Base-by-base conservation (phyloP, 768 basidiomycete genomes). In the Paxillus rubicundulus region DNA sequence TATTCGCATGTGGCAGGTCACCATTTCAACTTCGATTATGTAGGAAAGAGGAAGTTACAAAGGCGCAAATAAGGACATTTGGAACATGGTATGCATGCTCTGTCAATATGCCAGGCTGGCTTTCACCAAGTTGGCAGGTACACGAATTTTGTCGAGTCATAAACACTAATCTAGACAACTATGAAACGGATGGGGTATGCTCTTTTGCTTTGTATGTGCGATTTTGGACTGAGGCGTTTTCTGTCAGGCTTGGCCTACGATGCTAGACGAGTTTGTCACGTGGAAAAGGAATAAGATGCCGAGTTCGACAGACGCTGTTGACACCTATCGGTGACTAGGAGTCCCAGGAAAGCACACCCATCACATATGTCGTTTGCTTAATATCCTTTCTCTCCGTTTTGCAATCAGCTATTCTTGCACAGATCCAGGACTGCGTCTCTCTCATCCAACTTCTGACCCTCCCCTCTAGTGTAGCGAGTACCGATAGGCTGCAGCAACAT, bases 1-100 rank as follows among this genome's bases (percentile, higher is more conserved):
- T 13, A 2, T 30, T 3, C 20, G 18, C 34, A 14, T 27, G 42
- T 37, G 39, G 49, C 38, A 30, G 33, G 5, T 27, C 36, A 28
- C 28, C 28, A 18, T 42, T 10, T 43, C 38, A 8, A 45, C 21
- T 9, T 13, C 34, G 10, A 34, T 48, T 50, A 6, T 24, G 24
- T 24, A 76, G 71, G 71, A 81, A 46, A 74, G 69, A 54, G 80
- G 77, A 7, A 77, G 72, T 4, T 90, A 89, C 70, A 91, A 85
- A 62, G 87, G 85, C 0, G 82, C 84, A 13, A 92, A 90, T 68
- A 89, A 89, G 62, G 91, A 94, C 69, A 70, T 92, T 9, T 94
- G 91, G 91, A 80, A 70, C 51, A 92, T 92, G 90, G 89, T 87
- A 54, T 13, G 77, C 71, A 30, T 32, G 21, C 21, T 50, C 34